Base-by-base conservation (phyloP, 345 rosid genomes). In the Sonneratia alba region DNA sequence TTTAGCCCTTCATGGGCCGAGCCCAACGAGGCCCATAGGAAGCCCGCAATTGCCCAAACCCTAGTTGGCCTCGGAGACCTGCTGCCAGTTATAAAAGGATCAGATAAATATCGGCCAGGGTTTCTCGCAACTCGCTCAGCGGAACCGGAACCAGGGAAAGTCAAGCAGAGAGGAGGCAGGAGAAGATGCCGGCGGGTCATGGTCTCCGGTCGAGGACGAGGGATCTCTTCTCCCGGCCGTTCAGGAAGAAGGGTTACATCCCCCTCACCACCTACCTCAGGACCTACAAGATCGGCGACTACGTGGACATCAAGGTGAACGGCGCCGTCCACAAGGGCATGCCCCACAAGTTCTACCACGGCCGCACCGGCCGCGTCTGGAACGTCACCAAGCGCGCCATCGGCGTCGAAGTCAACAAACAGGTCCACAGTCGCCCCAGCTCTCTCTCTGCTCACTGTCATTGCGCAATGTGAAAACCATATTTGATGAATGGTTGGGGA, bases 301-400 rank as follows among this genome's bases (percentile, higher is more conserved):
- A 80, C 45, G 94, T 89, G 15, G 94, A 89, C 59, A 21, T 89
- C 75, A 89, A 89, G 82, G 94, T 87, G 24, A 89, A 89, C 73
- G 94, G 89, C 72, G 91, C 94, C 77, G 70, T 89, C 68, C 94
- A 87, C 76, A 89, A 89, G 85, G 94, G 91, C 42, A 89, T 89
- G 94, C 91, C 94, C 61, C 94, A 89, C 74, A 89, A 89, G 80
- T 89, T 85, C 84, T 89, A 89, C 79, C 94, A 89, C 51, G 94
- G 94, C 7, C 94, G 94, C 61, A 89, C 94, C 8, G 94, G 94
- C 22, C 85, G 83, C 42, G 87, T 89, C 75, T 89, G 94, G 94
- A 89, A 89, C 71, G 88, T 89, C 73, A 89, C 91, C 77, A 89
- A 89, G 76, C 91, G 91, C 53, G 94, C 94, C 75, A 71, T 89